A percentile compares a stretch with the other conserved stretches of the same genome.
phyloP scores from a whole-genome alignment of 768 basidiomycete species.

The Cystoderma amianthinum region DNA sequence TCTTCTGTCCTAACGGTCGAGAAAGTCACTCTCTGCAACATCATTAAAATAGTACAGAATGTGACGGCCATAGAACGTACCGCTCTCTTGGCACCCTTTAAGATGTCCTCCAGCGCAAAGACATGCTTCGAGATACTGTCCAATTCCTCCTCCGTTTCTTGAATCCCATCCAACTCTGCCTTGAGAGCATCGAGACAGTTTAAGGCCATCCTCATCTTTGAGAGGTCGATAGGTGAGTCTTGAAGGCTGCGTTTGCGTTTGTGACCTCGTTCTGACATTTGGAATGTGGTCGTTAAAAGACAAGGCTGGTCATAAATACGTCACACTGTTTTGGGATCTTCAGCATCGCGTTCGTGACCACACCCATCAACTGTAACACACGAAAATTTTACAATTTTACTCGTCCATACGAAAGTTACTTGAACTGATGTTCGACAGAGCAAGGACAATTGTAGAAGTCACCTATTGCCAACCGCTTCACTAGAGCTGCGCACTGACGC shows the following conservation, averaged over 20 bases:
- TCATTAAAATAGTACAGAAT: slow-evolving; percentile 10
- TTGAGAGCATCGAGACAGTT: slow-evolving; percentile 16
- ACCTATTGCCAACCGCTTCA: too few species aligned
- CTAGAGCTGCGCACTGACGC: too few species aligned
- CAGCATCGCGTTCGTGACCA: too few species aligned
- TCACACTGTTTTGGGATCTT: too few species aligned
- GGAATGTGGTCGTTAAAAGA: too few species aligned
- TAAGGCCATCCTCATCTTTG: slow-evolving; percentile 16
- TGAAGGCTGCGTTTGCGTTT: slow-evolving; percentile 22
- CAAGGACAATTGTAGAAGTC: too few species aligned
- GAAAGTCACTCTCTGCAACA: slow-evolving; percentile 17
- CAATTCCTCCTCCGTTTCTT: slow-evolving; percentile 17
- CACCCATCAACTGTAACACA: too few species aligned
- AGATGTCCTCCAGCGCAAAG: slow-evolving; percentile 14
- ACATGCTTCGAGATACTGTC: slow-evolving; percentile 14
- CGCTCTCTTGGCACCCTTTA: slow-evolving; percentile 19
- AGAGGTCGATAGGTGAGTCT: slow-evolving; percentile 17
- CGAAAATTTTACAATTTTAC: too few species aligned
- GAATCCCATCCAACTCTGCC: slow-evolving; percentile 18
- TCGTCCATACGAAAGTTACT: too few species aligned
- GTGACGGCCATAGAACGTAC: slow-evolving; percentile 11
- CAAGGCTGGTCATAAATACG: too few species aligned
- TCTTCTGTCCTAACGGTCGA: slow-evolving; percentile 12
- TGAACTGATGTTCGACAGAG: too few species aligned
- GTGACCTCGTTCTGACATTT: slow-evolving; percentile 11